phyloP scores from a whole-genome alignment of 2,329 filamentous ascomycete species.

The Neofusicoccum ribis region DNA sequence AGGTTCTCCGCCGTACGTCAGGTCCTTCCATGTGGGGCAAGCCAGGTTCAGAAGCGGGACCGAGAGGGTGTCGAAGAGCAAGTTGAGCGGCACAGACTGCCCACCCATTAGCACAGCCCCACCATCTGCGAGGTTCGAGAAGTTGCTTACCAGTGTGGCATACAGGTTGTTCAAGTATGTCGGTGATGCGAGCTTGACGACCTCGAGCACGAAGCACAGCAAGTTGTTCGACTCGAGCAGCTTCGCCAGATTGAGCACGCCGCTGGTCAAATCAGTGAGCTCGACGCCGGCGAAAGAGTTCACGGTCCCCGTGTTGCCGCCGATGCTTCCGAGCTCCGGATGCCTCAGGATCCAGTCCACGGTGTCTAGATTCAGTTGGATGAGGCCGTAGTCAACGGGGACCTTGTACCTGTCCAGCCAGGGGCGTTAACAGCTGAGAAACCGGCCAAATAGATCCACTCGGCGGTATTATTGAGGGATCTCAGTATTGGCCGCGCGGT shows the following conservation, averaged over 20 bases:
- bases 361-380: constrained; percentile 46
- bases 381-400: constrained; percentile 48
- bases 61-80: constrained; percentile 25
- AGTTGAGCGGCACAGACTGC: constrained; percentile 23
- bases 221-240: constrained; percentile 41
- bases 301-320: constrained; percentile 53
- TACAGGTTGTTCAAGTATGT: constrained; percentile 30
- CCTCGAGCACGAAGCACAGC: constrained; percentile 37
- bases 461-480: too few relatives aligned
- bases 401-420: constrained; percentile 52
- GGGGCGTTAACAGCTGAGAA: too few relatives aligned
- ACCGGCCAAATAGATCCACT: too few relatives aligned
- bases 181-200: constrained; percentile 33
- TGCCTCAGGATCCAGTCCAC: constrained; percentile 40
- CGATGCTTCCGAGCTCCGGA: constrained; percentile 44
- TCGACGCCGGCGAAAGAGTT: constrained; percentile 54
- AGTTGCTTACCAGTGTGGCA: constrained; percentile 22
- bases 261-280: constrained; percentile 45
- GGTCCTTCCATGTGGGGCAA: constrained; percentile 30
- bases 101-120: neutral
- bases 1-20: constrained; percentile 17
- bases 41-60: constrained; percentile 28
- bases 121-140: neutral
- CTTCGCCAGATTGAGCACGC: constrained; percentile 35
- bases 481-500: too few relatives aligned